Base-by-base conservation (phyloP, 2,329 filamentous ascomycete genomes). In the Cladophialophora immunda region DNA sequence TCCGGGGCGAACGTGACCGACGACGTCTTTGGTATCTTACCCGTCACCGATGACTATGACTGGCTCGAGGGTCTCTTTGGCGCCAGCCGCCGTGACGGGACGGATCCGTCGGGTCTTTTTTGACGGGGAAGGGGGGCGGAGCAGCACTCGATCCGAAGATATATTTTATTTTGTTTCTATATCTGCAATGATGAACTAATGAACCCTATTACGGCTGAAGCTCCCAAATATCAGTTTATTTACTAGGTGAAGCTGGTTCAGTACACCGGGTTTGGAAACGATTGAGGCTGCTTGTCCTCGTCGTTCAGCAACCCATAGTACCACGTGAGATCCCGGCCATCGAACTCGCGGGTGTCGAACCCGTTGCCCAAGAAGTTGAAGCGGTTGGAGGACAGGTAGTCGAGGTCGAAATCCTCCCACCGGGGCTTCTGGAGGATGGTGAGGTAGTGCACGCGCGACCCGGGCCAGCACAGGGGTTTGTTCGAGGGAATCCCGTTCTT, bases 351-450 rank as follows among this genome's bases (percentile, higher is more conserved):
- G 29, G 38, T 32, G 9, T 50, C 29, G 62, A 83, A 83, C 1
- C 81, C 79, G 72, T 80, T 81, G 0, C 80, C 80, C 71, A 81
- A 59, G 53, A 78, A 81, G 1, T 75, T 73, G 70, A 79, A 82
- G 38, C 73, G 56, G 67, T 81, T 81, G 25, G 73, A 56, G 71
- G 58, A 32, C 27, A 58, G 38, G 25, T 64, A 64, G 15, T 64
- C 29, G 6, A 64, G 38, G 22, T 45, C 62, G 17, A 41, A 64
- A 36, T 64, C 62, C 19, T 64, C 62, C 19, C 9, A 62, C 3
- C 58, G 58, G 19, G 76, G 76, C 58, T 68, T 56, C 47, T 75
- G 71, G 66, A 81, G 65, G 68, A 80, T 62, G 15, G 38, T 41
- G 15, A 41, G 38, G 38, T 41, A 41, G 17, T 41, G 38, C 15